Evolutionary conservation across 1,139 yeast genomes (phyloP).

Genomic region (Lodderomyces elongisporus): DNA sequence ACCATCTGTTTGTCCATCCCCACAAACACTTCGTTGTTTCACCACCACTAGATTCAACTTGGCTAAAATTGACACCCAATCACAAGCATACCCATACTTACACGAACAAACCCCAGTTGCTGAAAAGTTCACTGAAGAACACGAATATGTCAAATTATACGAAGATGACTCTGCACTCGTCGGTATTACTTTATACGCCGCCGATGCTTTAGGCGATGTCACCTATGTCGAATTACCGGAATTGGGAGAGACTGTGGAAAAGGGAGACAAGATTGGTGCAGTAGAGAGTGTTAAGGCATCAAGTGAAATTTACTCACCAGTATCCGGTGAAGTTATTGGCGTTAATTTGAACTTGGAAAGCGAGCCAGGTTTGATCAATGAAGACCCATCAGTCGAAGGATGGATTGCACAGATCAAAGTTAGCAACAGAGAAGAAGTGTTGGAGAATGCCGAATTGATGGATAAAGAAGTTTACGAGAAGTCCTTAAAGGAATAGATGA

Average conservation of each 20-base stretch:
- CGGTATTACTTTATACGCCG: slow-evolving; percentile 93
- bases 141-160: slow-evolving; percentile 92
- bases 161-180: slow-evolving; percentile 77
- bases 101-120: slow-evolving; percentile 43
- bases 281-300: slow-evolving; percentile 96
- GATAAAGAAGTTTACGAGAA: slow-evolving; percentile 58
- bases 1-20: too few relatives aligned
- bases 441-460: slow-evolving; percentile 29
- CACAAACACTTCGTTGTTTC: too few relatives aligned
- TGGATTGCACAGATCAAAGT: slow-evolving; percentile 83
- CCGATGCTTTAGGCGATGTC: slow-evolving; percentile 97
- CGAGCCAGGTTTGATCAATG: slow-evolving; percentile 73
- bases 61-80: slow-evolving; percentile 46
- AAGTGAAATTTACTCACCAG: slow-evolving; percentile 88
- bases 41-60: too few relatives aligned
- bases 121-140: slow-evolving; percentile 79
- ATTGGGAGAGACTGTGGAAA: slow-evolving; percentile 57
- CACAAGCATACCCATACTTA: slow-evolving; percentile 47
- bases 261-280: slow-evolving; percentile 84
- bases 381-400: slow-evolving; percentile 89
- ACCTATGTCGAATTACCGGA: slow-evolving; percentile 91
- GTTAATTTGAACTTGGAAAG: slow-evolving; percentile 63
- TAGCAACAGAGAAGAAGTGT: slow-evolving; percentile 25
- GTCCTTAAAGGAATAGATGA: slow-evolving; percentile 43
- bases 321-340: slow-evolving; percentile 69